Conservation (phyloP, 2,329 filamentous ascomycete species). For the Pseudogymnoascus sp. region DNA sequence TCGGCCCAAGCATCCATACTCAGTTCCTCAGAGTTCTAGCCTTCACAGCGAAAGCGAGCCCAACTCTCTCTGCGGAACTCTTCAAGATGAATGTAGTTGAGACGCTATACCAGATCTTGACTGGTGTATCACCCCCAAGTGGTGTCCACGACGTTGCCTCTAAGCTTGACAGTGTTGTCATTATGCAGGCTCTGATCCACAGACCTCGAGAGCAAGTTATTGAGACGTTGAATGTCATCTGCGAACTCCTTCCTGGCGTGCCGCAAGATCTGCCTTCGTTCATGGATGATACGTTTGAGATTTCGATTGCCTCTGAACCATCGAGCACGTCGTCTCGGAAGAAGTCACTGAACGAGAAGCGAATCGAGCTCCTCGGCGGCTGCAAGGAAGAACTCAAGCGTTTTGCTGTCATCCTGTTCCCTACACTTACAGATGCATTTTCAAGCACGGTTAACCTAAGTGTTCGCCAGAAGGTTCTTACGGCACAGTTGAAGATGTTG, state of each 20-base stretch:
- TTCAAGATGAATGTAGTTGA: conserved; percentile 97
- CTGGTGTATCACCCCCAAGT: conserved; percentile 82
- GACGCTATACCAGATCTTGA: conserved; percentile 93
- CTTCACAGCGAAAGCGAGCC: conserved; percentile 83
- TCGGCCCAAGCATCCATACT: conserved; percentile 89
- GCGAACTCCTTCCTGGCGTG: conserved; percentile 77
- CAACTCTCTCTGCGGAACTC: conserved; percentile 76
- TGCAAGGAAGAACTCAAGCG: conserved; percentile 82
- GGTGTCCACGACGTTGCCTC: conserved; percentile 69
- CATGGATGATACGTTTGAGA: conserved; percentile 39
- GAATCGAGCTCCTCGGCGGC: conserved; percentile 70
- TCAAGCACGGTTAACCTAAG: conserved; percentile 94
- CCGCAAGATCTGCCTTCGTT: conserved; percentile 44
- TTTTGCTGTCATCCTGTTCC: conserved; percentile 87
- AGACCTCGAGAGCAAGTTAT: conserved; percentile 92
- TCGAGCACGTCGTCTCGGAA: conserved; percentile 36
- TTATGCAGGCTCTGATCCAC: conserved; percentile 98
- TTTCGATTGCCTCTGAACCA: conserved; percentile 31
- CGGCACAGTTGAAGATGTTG: conserved; percentile 95
- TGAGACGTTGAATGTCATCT: conserved; percentile 95
- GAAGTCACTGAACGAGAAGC: conserved; percentile 65
- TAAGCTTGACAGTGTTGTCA: conserved; percentile 91
- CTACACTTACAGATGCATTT: conserved; percentile 91
- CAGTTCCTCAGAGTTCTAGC: conserved; percentile 89
- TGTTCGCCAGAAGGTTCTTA: conserved; percentile 89